These are phyloP conservation scores for Candida ovalis DNA, from an alignment of 805 yeast species.

Conservation along the genomic window DNA sequence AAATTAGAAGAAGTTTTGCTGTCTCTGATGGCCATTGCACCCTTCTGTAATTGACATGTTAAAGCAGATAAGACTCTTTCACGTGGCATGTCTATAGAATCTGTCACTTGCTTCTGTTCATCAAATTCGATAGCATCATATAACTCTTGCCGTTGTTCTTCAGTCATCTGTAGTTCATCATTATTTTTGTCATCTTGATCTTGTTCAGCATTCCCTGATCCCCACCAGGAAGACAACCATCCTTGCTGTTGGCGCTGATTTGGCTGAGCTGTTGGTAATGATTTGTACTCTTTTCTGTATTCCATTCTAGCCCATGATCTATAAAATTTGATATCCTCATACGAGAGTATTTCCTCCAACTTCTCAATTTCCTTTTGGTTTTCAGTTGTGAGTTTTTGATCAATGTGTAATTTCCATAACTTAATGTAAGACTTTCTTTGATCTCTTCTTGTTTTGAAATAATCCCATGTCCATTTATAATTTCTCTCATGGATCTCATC, in stretches of 20 bases:
- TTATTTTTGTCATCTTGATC: constrained; percentile 15
- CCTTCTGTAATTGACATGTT: constrained; percentile 65
- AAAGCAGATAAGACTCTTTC: constrained; percentile 69
- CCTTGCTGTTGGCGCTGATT: constrained; percentile 33
- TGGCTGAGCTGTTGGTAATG: constrained; percentile 11
- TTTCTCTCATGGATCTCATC: constrained; percentile 79
- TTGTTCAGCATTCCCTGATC: constrained; percentile 16
- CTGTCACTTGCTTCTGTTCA: constrained; percentile 50
- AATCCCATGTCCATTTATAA: constrained; percentile 86
- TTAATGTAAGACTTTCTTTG: constrained; percentile 63
- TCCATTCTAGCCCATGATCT: constrained; percentile 74
- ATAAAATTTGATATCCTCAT: constrained; percentile 81
- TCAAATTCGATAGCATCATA: constrained; percentile 93
- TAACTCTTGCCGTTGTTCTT: constrained; percentile 83
- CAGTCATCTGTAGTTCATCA: constrained; percentile 55
- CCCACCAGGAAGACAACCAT: constrained; percentile 75
- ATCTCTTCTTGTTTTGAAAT: constrained; percentile 65
- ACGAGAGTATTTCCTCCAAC: constrained; percentile 58
- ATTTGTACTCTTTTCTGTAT: constrained; percentile 47
- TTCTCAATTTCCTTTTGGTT: constrained; percentile 39
- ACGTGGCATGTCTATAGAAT: constrained; percentile 62
- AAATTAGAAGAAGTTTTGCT: constrained; percentile 42
- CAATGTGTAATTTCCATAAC: constrained; percentile 62
- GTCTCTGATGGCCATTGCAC: constrained; percentile 63
- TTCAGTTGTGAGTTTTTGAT: constrained; percentile 27